Evolutionary conservation across 2,329 filamentous ascomycete species (phyloP).

Genomic region (Fusarium armeniacum): DNA sequence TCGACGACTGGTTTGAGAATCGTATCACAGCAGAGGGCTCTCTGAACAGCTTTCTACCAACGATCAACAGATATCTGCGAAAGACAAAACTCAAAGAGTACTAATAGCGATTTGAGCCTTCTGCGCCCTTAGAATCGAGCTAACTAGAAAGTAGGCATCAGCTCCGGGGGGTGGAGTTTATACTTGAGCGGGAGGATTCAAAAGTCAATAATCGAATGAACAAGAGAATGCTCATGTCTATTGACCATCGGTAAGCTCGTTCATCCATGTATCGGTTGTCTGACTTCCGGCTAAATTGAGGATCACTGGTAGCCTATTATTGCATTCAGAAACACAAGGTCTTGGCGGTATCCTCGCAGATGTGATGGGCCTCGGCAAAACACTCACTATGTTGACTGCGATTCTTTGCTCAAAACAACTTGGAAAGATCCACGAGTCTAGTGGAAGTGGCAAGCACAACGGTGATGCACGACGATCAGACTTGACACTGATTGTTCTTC

Average conservation of each 20-base stretch:
- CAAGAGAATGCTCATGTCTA: fast-evolving
- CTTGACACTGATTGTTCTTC: not conserved
- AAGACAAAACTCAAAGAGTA: not conserved
- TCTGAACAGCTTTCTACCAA: fast-evolving
- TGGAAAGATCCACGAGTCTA: fast-evolving
- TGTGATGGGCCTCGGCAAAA: not conserved
- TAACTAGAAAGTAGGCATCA: not conserved
- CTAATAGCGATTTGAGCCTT: fast-evolving
- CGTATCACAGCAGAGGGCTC: fast-evolving
- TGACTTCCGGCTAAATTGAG: fast-evolving
- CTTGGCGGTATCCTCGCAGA: not conserved
- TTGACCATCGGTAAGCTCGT: not conserved
- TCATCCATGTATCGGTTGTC: fast-evolving
- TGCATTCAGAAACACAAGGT: fast-evolving
- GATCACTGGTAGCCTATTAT: not conserved
- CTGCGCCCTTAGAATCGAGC: fast-evolving
- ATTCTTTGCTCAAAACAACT: not conserved
- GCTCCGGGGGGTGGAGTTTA: not conserved
- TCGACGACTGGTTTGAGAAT: not conserved
- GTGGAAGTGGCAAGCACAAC: fast-evolving
- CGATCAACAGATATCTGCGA: not conserved
- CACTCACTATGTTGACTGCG: not conserved
- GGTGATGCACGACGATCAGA: fast-evolving
- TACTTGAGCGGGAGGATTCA: not conserved
- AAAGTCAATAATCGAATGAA: no score